Evolutionary conservation across 2,329 filamentous ascomycete species (phyloP), one percentile per base, ranked within the genome.

Genomic region (Monilinia fructicola): DNA sequence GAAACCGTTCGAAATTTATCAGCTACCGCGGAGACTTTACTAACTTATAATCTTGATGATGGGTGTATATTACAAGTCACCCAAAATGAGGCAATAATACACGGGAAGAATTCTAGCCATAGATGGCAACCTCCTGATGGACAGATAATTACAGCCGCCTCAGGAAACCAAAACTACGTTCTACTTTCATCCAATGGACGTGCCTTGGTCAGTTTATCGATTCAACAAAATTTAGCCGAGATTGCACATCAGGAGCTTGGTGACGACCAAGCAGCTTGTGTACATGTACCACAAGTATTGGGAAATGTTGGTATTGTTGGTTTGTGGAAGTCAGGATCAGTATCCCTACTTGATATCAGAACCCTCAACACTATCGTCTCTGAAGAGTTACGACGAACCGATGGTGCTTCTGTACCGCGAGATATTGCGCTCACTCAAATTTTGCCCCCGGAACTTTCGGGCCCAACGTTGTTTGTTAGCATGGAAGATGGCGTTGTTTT

Each of bases 401-500:
- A 93, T 67, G 88, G 87, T 54, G 85, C 90, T 10, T 92, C 92
- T 0, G 88, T 97, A 38, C 93, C 95, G 0, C 85, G 94, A 69
- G 92, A 93, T 62, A 84, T 98, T 38, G 86, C 89, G 0, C 83
- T 98, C 10, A 89, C 91, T 6, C 88, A 93, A 69, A 84, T 98
- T 4, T 84, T 97, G 54, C 88, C 89, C 18, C 81, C 83, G 9
- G 73, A 78, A 10, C 66, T 77, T 11, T 78, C 80, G 9, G 85
- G 85, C 0, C 90, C 92, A 0, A 97, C 91, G 0, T 82, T 99
- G 0, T 90, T 99, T 69, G 85, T 97, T 42, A 91, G 94, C 16
- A 90, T 97, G 85, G 92, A 96, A 58, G 94, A 98, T 77, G 95
- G 95, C 4, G 92, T 90, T 69, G 90, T 99, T 0, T 84, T 96